Evolutionary conservation across 495 filamentous ascomycete species (phyloP), one percentile per base, ranked within the genome.

Genomic region (Apiosordaria backusii): DNA sequence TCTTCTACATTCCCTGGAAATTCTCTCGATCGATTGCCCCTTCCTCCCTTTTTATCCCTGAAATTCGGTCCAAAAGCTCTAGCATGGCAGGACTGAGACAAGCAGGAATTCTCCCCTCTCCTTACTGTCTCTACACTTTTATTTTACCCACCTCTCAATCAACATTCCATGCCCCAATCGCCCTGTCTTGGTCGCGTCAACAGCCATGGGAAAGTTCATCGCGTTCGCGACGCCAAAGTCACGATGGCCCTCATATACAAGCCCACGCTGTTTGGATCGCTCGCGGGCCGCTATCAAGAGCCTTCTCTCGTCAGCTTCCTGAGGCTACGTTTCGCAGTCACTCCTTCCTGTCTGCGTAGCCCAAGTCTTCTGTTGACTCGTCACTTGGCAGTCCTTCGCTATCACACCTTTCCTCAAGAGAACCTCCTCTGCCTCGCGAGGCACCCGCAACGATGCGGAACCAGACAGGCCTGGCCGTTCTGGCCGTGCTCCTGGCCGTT

Each of bases 401-500:
- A 45, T 1, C 35, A 6, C 10, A 15, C 13, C 35, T 9, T 45
- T 45, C 6, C 9, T 13, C 35, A 0, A 45, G 35, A 15, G 16
- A 45, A 18, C 16, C 10, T 7, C 10, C 16, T 13, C 10, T 45
- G 35, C 13, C 13, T 15, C 10, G 35, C 35, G n/a, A 19, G 13
- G 21, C 45, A 22, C 25, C 50, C 40, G 16, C 40, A 62, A 59
- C 61, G 62, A 71, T 63, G 50, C 69, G 64, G 21, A 19, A 61
- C 9, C 68, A 54, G 54, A 60, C 65, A 65, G 69, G 64, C 25
- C 66, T 64, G 54, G 74, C 72, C 27, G 58, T 75, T n/a, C 68
- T 68, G 53, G 72, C 72, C 50, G 58, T 74, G 13, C 62, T 75
- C 23, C 70, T 69, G 53, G 70, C 72, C 50, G 60, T 75, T 9